These are phyloP conservation scores for Nicotiana paniculata DNA, from an alignment of 257 asterid species.

Conservation along the genomic window DNA sequence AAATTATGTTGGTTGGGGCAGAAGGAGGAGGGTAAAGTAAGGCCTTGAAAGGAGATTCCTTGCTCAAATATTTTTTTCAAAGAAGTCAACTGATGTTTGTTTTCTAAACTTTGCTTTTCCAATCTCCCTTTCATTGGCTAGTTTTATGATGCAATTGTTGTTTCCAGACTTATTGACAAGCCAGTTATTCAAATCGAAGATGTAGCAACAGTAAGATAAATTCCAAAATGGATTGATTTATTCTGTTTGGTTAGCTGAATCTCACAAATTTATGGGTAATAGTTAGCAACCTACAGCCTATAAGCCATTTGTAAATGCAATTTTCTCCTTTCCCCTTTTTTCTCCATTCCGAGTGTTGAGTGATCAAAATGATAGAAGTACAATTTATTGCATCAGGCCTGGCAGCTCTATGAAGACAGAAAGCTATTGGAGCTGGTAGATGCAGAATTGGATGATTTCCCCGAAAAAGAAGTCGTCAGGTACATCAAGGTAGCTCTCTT, in stretches of 20 bases:
- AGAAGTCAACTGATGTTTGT: background rate
- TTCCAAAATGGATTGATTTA: background rate
- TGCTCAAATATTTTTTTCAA: background rate
- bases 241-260: background rate
- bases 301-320: background rate
- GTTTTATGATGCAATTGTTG: too few species aligned
- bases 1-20: background rate
- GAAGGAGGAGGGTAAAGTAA: background rate
- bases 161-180: background rate
- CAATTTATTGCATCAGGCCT: conserved; percentile 37
- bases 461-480: conserved; percentile 52
- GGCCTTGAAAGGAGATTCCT: background rate
- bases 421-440: conserved; percentile 68
- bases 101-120: background rate
- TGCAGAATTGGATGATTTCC: conserved; percentile 54
- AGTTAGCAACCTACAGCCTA: background rate
- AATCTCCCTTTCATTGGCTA: too few species aligned
- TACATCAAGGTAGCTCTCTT: conserved; percentile 80
- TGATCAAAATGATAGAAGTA: background rate
- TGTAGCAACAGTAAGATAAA: background rate
- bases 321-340: background rate
- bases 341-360: background rate
- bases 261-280: too few species aligned
- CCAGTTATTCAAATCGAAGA: background rate
- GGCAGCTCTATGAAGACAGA: conserved; percentile 66